phyloP scores from a whole-genome alignment of 202 grass and related monocot species.

The Cymbopogon flexuosus region DNA sequence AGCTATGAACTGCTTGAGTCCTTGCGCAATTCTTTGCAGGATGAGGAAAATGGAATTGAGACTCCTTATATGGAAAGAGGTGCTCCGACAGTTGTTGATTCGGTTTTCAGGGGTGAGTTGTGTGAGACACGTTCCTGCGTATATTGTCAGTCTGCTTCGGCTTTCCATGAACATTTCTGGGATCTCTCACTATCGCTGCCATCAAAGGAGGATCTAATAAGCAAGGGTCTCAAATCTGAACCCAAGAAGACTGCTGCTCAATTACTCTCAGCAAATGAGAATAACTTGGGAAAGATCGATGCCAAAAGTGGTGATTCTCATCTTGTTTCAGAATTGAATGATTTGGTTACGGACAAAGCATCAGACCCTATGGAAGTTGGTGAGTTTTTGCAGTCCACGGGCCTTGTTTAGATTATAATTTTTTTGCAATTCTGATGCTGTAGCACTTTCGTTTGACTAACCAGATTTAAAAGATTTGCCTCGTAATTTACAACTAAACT shows the following conservation, averaged over 20 bases:
- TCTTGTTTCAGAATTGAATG: constrained; percentile 25
- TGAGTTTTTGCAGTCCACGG: constrained; percentile 34
- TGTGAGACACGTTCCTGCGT: constrained; percentile 32
- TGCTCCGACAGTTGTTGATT: constrained; percentile 35
- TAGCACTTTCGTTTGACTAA: too few species aligned
- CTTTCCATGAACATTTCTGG: constrained; percentile 17
- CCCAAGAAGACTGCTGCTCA: background rate
- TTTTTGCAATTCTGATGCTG: too few species aligned
- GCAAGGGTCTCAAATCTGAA: background rate
- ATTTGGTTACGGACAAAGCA: background rate
- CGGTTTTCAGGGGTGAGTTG: constrained; percentile 43
- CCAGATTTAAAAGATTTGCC: too few species aligned
- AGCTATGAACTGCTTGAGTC: constrained; percentile 55
- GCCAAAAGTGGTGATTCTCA: constrained; percentile 13
- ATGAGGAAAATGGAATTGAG: constrained; percentile 31
- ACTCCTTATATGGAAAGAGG: background rate
- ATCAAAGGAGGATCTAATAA: constrained; percentile 27
- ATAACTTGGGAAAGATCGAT: background rate
- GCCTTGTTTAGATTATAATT: too few species aligned
- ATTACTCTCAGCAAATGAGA: constrained; percentile 21
- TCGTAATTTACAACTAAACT: too few species aligned
- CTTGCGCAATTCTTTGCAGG: constrained; percentile 41
- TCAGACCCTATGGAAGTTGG: constrained; percentile 25
- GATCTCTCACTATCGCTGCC: constrained; percentile 40
- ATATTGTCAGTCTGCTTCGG: constrained; percentile 37